These are phyloP conservation scores for Cydonia oblonga DNA, from an alignment of 331 rosid genomes.

Conservation along the genomic window DNA sequence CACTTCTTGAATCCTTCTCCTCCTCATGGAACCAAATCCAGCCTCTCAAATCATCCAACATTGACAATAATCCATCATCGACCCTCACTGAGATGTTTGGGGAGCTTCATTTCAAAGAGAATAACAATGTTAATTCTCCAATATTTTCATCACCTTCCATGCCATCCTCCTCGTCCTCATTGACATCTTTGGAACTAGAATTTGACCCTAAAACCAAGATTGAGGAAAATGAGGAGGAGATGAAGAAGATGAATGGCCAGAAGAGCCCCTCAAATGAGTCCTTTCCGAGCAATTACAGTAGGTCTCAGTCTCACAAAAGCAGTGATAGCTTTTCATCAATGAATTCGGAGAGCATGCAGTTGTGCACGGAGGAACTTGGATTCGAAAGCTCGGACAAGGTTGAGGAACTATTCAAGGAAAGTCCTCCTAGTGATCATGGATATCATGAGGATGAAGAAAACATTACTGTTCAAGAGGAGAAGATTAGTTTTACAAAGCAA, in stretches of 20 bases:
- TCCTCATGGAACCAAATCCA: conserved; percentile 46
- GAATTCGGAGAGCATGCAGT: conserved; percentile 58
- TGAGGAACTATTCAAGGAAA: conserved; percentile 33
- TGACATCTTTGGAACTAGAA: background rate
- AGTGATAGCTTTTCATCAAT: conserved; percentile 50
- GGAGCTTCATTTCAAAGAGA: conserved; percentile 78
- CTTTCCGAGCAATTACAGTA: conserved; percentile 9
- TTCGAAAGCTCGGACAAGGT: conserved; percentile 78
- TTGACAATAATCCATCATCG: background rate
- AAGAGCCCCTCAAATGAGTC: conserved; percentile 13
- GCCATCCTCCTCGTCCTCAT: background rate
- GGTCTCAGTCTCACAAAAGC: conserved; percentile 22
- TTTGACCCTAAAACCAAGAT: background rate
- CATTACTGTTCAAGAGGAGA: conserved; percentile 14
- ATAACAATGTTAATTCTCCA: background rate
- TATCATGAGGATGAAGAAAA: conserved; percentile 7
- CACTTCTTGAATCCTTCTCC: conserved; percentile 53
- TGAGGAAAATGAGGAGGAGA: conserved; percentile 5
- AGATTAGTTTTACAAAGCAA: conserved; percentile 4
- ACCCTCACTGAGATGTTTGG: conserved; percentile 78
- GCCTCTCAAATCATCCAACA: conserved; percentile 12
- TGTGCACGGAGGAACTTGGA: conserved; percentile 94
- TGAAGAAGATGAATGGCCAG: background rate
- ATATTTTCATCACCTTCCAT: background rate
- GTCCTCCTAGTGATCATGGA: background rate